Percentiles rank a stretch among this genome's conserved stretches.
These are phyloP conservation scores for Scleromitrula shiraiana DNA, from an alignment of 2,329 filamentous ascomycete genomes.

Conservation along the genomic window DNA sequence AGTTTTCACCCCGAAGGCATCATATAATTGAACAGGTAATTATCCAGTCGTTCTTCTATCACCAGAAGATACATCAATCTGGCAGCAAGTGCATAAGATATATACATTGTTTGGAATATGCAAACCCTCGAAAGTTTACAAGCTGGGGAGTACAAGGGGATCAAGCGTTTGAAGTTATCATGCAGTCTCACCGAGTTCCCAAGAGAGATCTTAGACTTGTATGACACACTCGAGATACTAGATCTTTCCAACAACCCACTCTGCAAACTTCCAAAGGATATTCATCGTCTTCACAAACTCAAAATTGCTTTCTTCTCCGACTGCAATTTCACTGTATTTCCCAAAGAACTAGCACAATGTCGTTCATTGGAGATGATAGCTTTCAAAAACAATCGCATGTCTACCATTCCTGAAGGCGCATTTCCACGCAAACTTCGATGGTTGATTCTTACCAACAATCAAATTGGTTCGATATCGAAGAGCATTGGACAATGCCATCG, in stretches of 20 bases:
- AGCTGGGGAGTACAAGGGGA: slow-evolving; percentile 22
- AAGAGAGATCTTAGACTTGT: slow-evolving; percentile 34
- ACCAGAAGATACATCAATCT: background rate
- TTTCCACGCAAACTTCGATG: slow-evolving; percentile 38
- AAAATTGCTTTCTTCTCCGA: slow-evolving; percentile 40
- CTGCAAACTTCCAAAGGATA: slow-evolving; percentile 33
- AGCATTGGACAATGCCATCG: slow-evolving; percentile 36
- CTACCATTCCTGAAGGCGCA: slow-evolving; percentile 33
- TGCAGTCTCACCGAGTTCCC: slow-evolving; percentile 31
- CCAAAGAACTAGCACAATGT: slow-evolving; percentile 35
- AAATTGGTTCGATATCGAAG: slow-evolving; percentile 32
- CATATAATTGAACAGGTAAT: no score
- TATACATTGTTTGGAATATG: slow-evolving; percentile 15
- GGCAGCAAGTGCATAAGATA: background rate
- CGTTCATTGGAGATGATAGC: slow-evolving; percentile 41
- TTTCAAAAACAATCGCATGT: slow-evolving; percentile 40
- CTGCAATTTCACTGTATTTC: slow-evolving; percentile 38
- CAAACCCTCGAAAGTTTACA: slow-evolving; percentile 18
- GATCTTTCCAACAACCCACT: slow-evolving; percentile 41
- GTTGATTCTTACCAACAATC: slow-evolving; percentile 42
- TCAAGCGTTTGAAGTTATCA: slow-evolving; percentile 24
- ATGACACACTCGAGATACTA: slow-evolving; percentile 36
- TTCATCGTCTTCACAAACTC: slow-evolving; percentile 35
- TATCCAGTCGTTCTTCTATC: background rate
- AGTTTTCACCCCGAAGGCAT: no score